Conservation (phyloP, 1,139 yeast species). For the Petasospora fabianii region DNA sequence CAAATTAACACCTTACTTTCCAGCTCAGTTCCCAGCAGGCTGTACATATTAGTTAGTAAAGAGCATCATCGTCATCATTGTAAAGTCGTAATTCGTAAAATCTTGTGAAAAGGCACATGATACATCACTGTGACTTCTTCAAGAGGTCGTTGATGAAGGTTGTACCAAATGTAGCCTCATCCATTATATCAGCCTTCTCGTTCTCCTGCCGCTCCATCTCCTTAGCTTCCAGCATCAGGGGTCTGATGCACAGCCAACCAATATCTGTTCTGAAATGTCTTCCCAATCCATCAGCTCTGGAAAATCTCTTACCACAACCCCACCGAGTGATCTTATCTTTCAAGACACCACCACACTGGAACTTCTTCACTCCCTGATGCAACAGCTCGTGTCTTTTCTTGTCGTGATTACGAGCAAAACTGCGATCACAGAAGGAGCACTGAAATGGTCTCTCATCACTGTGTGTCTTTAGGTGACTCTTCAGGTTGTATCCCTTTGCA, state of each 20-base stretch:
- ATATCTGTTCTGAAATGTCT: constrained; percentile 58
- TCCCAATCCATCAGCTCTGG: constrained; percentile 54
- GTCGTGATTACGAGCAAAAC: constrained; percentile 56
- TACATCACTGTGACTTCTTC: constrained; percentile 5
- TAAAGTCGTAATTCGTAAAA: constrained; percentile 3
- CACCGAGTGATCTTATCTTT: constrained; percentile 48
- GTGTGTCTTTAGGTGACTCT: constrained; percentile 54
- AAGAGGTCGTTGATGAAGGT: constrained; percentile 10
- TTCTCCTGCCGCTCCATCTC: constrained; percentile 10
- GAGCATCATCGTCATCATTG: too few species aligned
- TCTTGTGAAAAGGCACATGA: too few species aligned
- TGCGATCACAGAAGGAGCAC: constrained; percentile 45
- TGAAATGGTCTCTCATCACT: constrained; percentile 52
- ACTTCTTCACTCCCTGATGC: constrained; percentile 53
- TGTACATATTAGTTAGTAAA: too few species aligned
- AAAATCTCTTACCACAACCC: constrained; percentile 61
- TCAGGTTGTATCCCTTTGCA: constrained; percentile 52
- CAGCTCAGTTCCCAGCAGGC: too few species aligned
- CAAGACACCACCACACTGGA: constrained; percentile 51
- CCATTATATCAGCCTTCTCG: constrained; percentile 1
- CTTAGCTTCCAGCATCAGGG: constrained; percentile 50
- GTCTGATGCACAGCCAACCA: constrained; percentile 54
- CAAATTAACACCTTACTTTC: too few species aligned
- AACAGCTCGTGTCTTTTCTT: constrained; percentile 52
- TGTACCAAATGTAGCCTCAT: constrained; percentile 8